A percentile compares a stretch with the other conserved stretches of the same genome.
These are phyloP conservation scores for Glaciozyma martinii DNA, from an alignment of 768 basidiomycete genomes.

Conservation along the genomic window DNA sequence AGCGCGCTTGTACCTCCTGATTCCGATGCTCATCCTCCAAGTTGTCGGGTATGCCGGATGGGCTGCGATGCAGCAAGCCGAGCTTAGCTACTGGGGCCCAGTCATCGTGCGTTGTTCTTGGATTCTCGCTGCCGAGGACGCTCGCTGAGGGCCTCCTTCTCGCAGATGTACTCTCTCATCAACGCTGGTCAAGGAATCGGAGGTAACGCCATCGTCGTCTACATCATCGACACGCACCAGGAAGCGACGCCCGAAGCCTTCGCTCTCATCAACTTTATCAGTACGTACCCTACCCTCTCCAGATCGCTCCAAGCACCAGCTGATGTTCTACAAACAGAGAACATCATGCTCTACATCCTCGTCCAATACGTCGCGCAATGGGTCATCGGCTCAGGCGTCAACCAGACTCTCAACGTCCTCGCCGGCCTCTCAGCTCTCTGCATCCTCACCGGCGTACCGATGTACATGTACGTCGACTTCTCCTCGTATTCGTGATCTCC, in stretches of 20 bases:
- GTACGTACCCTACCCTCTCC: no score
- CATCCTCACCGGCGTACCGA: constrained; percentile 44
- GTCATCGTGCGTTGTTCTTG: background rate
- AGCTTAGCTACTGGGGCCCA: constrained; percentile 5
- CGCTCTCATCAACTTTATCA: constrained; percentile 32
- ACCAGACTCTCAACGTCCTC: constrained; percentile 43
- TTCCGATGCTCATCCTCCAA: constrained; percentile 43
- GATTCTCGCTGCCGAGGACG: no score
- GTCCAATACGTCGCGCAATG: constrained; percentile 47
- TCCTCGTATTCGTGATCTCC: background rate
- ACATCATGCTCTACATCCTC: constrained; percentile 46
- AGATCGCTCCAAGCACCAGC: no score
- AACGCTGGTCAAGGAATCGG: constrained; percentile 47
- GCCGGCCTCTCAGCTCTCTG: constrained; percentile 44
- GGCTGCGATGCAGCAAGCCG: background rate
- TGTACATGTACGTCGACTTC: no score
- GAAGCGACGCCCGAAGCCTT: constrained; percentile 42
- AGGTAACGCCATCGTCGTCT: constrained; percentile 44
- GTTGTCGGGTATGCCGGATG: constrained; percentile 45
- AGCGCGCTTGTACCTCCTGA: constrained; percentile 43
- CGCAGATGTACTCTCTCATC: constrained; percentile 2
- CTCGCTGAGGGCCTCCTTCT: background rate
- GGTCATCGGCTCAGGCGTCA: constrained; percentile 42
- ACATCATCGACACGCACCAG: constrained; percentile 47
- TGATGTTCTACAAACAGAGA: no score